Base-by-base conservation (phyloP, 768 basidiomycete genomes). In the Punctularia strigosozonata region DNA sequence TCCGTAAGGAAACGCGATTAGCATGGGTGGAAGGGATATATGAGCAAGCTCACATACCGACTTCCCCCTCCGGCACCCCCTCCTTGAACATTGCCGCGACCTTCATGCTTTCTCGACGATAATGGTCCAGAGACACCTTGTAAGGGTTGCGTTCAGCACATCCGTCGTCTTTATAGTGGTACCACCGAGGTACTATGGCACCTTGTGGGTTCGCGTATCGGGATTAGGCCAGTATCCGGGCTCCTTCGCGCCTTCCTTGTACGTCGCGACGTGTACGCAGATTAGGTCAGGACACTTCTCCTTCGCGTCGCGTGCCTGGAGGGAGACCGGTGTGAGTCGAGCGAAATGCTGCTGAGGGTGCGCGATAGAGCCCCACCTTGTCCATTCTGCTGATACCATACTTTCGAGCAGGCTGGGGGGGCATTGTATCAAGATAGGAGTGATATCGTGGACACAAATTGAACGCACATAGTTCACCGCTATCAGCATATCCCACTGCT, bases 401-500 rank as follows among this genome's bases (percentile, higher is more conserved):
- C n/a, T n/a, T n/a, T n/a, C n/a, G n/a, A n/a, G n/a, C n/a, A n/a
- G n/a, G n/a, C n/a, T n/a, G n/a, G n/a, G n/a, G n/a, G n/a, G n/a
- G n/a, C n/a, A n/a, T n/a, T n/a, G n/a, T n/a, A n/a, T n/a, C n/a
- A n/a, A n/a, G n/a, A n/a, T n/a, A n/a, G n/a, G n/a, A n/a, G n/a
- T n/a, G n/a, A n/a, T n/a, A n/a, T n/a, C n/a, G n/a, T n/a, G n/a
- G n/a, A n/a, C n/a, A n/a, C n/a, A n/a, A n/a, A n/a, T n/a, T n/a
- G n/a, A n/a, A n/a, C n/a, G n/a, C 4, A 91, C 80, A 53, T 99
- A 98, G 59, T 92, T 97, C 45, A 98, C 83, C 0, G 95, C 95
- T 42, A 99, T 98, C 38, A 92, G 54, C 13, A 75, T 66, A 32
- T 84, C 75, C 91, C 91, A 92, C 46, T 94, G 90, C 31, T 80